Evolutionary conservation across 1,284 basidiomycete genomes (phyloP), one percentile per base, ranked within the genome.

Genomic region (Neolentinus lepideus): DNA sequence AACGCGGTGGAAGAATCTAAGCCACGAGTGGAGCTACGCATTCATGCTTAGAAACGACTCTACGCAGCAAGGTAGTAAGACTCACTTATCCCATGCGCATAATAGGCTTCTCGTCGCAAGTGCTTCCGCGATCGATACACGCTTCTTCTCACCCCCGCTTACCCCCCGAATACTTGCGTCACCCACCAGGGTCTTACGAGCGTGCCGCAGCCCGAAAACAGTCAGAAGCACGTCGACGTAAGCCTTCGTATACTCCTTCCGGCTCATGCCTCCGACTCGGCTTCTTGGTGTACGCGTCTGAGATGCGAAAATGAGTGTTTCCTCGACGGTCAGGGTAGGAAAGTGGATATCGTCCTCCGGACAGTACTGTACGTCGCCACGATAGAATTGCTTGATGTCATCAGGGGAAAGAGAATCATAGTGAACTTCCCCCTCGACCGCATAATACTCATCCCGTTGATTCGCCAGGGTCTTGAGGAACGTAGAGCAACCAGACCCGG

Each of bases 121-220:
- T 9, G 78, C 76, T 68, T 92, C 90, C 9, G 82, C 77, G 61
- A 92, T 88, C 0, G 85, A 88, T 0, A 92, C 89, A 38, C 90
- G 80, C 69, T 89, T 88, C 69, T 85, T 84, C 73, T 92, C 86
- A 14, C 93, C 92, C n/a, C 91, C 92, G 22, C 84, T 86, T 1
- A 94, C 82, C 51, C 92, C 92, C 4, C 89, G 75, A 2, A 92
- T 74, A 3, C 80, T 77, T 2, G 84, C 85, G 68, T 92, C 81
- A 2, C 92, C 92, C 24, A 94, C 88, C 0, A 74, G 74, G 0
- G 82, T 84, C 35, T 79, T 68, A 58, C 71, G 70, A 2, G 71
- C 77, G 59, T 90, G 88, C n/a, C 73, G 73, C 54, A 94, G 72
- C 8, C 90, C 88, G 62, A 93, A 87, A 19, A 90, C 77, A 14